Conservation (phyloP, 371 early-diverging fungal genomes). For the Zychaea mexicana region DNA sequence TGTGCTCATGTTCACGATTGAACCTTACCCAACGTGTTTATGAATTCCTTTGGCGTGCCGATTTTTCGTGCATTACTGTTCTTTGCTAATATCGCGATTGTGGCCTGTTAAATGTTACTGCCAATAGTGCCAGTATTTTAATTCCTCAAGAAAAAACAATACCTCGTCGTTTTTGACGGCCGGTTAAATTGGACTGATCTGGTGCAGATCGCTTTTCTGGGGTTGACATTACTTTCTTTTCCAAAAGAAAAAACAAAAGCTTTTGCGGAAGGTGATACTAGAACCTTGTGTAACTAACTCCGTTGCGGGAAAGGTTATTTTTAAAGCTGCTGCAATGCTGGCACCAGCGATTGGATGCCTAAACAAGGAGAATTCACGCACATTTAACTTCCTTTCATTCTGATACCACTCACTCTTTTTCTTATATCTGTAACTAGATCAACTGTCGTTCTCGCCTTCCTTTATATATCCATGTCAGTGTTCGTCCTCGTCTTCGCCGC, state of each 20-base stretch:
- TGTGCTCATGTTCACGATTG: background rate
- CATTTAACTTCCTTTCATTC: background rate
- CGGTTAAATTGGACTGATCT: conserved; percentile 6
- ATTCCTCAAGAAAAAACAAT: background rate
- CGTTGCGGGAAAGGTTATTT: too few relatives aligned
- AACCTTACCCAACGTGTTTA: background rate
- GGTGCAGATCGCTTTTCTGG: conserved; percentile 7
- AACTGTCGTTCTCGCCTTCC: background rate
- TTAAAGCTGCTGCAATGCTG: background rate
- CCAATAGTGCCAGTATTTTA: background rate
- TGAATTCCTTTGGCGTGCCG: background rate
- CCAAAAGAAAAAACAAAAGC: background rate
- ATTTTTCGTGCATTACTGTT: conserved; percentile 8
- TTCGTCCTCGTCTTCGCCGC: background rate
- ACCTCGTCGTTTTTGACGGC: conserved; percentile 14
- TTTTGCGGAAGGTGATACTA: too few relatives aligned
- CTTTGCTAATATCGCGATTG: too few relatives aligned
- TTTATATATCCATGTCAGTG: background rate
- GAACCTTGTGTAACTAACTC: too few relatives aligned
- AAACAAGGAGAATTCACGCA: background rate
- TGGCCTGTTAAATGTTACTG: background rate
- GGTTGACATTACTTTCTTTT: background rate
- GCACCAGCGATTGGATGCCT: background rate
- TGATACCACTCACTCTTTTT: background rate
- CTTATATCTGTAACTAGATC: background rate